Percentiles rank a stretch among this genome's conserved stretches.
Conservation (phyloP, 768 basidiomycete species). For the Boletus pseudopeckii region DNA sequence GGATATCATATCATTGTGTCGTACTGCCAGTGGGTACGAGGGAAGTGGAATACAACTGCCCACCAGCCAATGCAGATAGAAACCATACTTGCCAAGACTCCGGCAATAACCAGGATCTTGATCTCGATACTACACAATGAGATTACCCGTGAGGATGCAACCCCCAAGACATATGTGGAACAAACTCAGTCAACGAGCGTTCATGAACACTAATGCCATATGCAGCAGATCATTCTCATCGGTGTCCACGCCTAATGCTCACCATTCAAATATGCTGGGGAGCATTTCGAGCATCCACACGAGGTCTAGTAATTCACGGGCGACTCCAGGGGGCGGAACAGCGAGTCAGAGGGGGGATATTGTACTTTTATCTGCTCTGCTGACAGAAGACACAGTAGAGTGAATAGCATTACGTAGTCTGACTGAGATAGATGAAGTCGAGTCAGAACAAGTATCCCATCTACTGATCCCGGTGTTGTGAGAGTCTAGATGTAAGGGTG, state of each 20-base stretch:
- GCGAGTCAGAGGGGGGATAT: background rate
- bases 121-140: background rate
- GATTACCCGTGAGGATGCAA: background rate
- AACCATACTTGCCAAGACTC: background rate
- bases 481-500: conserved; percentile 21
- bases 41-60: background rate
- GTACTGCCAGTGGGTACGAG: background rate
- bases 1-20: background rate
- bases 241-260: background rate
- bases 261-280: background rate
- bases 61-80: background rate
- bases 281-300: background rate
- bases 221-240: background rate
- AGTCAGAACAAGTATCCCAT: background rate
- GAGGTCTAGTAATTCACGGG: background rate
- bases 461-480: conserved; percentile 9
- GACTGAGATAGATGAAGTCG: background rate
- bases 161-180: background rate
- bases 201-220: background rate
- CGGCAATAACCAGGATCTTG: background rate
- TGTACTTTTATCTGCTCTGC: background rate
- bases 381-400: background rate
- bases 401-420: conserved; percentile 2
- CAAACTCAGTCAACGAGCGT: background rate
- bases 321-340: background rate